Evolutionary conservation across 352 stramenopile genomes (phyloP), one percentile per base, ranked within the genome.

Genomic region (Phytophthora idaei): DNA sequence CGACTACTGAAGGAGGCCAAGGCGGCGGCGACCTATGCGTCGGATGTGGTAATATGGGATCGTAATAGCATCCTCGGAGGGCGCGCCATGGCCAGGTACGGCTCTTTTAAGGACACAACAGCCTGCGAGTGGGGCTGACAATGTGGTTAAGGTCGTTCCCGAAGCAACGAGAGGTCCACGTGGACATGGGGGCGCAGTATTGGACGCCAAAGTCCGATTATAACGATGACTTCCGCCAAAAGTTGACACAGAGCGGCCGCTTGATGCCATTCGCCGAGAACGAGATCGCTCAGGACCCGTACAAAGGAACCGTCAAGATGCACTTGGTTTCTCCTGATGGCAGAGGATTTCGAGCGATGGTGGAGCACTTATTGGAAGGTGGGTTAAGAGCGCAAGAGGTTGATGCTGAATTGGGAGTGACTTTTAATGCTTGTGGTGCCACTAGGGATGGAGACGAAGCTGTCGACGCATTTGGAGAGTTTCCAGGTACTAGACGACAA

Each of bases 151-250:
- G 80, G 11, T 86, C 83, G 29, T 91, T 93, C 54, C 71, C 55
- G 21, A 86, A 83, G 55, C 81, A 90, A 32, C 80, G 81, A 15
- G 39, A 21, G 0, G 76, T 87, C 25, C 73, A 90, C 29, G 85
- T 89, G 36, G 83, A 91, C 55, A 75, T 93, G 42, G 85, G 85
- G 12, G 82, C 80, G 42, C 85, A 93, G 64, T 93, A 91, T 47
- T 73, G 87, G 61, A 93, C 81, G 8, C 74, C 73, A 14, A 76
- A 83, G 17, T 82, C 72, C 3, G 53, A 68, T 21, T 53, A 57
- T 25, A 91, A 87, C 50, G 80, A 89, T 46, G 78, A 90, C 36
- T 44, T 89, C 48, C 77, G 83, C 10, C 57, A 66, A 6, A 44
- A 75, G n/a, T 52, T 84, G 41, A 63, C 77, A 42, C 11, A 73